Percentiles rank a stretch among this genome's conserved stretches.
phyloP scores from a whole-genome alignment of 2,329 filamentous ascomycete species.

The Endoconidiophora laricicola region DNA sequence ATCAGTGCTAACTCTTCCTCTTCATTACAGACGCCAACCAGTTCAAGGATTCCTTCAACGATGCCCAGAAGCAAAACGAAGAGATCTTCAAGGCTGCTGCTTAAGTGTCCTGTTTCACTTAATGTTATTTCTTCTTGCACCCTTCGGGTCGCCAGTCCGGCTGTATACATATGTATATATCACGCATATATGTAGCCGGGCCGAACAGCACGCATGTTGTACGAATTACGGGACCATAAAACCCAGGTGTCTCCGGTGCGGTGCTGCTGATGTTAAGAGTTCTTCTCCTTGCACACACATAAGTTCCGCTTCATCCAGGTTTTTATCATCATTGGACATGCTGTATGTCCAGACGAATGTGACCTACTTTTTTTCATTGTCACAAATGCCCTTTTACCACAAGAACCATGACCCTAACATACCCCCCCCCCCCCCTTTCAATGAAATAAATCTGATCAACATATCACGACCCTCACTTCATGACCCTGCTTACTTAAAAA shows the following conservation, averaged over 20 bases:
- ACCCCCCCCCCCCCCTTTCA: not conserved
- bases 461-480: not conserved
- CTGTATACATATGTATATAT: not conserved
- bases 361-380: not conserved
- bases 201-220: too few species aligned
- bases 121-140: not conserved
- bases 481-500: too few species aligned
- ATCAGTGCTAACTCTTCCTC: conserved; percentile 16
- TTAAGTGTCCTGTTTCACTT: conserved; percentile 5
- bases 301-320: too few species aligned
- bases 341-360: not conserved
- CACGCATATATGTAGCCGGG: too few species aligned
- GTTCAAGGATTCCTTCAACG: conserved; percentile 96
- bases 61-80: conserved; percentile 94
- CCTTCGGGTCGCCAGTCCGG: not conserved
- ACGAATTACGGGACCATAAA: too few species aligned
- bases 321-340: not conserved
- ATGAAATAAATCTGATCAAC: conserved; percentile 6
- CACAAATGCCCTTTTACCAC: not conserved
- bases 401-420: conserved; percentile 3
- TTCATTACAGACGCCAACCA: conserved; percentile 61
- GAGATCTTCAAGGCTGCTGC: conserved; percentile 49
- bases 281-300: too few species aligned
- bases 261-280: too few species aligned
- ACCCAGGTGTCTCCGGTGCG: too few species aligned